A percentile compares a stretch with the other conserved stretches of the same genome.
These are phyloP conservation scores for Eucalyptus tenuipes DNA, from an alignment of 345 rosid species.

Conservation along the genomic window DNA sequence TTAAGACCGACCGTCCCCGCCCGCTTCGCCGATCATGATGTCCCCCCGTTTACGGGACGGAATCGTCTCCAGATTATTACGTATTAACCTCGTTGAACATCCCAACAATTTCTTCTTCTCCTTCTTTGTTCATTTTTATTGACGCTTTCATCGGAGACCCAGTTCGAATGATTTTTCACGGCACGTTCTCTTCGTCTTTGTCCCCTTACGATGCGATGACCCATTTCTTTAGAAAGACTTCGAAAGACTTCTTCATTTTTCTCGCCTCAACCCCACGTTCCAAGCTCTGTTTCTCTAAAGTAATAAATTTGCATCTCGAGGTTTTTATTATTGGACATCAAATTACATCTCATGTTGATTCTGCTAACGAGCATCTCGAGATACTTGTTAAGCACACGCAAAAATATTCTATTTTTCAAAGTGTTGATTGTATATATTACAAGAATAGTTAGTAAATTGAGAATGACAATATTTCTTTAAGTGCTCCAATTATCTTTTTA, in stretches of 20 bases:
- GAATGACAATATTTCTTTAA: too few species aligned
- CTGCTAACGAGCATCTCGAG: not conserved
- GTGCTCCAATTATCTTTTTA: too few species aligned
- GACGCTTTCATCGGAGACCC: not conserved
- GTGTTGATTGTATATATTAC: too few species aligned
- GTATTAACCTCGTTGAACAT: not conserved
- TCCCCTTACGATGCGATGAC: not conserved
- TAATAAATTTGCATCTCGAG: not conserved
- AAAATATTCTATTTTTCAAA: too few species aligned
- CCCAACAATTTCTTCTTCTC: not conserved
- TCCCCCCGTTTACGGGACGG: not conserved
- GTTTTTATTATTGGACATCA: not conserved
- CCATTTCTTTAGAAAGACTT: not conserved
- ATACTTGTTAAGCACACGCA: not conserved
- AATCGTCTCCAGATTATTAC: not conserved
- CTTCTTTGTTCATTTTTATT: not conserved
- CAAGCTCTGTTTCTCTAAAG: not conserved
- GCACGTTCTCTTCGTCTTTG: not conserved
- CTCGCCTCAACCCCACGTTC: not conserved
- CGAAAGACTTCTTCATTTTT: not conserved
- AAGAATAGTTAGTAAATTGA: too few species aligned
- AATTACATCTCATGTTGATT: not conserved
- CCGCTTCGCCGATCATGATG: not conserved
- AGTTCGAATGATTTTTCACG: not conserved
- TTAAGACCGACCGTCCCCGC: not conserved